Conservation (phyloP, 2,329 filamentous ascomycete species). For the Diaporthe humulicola region DNA sequence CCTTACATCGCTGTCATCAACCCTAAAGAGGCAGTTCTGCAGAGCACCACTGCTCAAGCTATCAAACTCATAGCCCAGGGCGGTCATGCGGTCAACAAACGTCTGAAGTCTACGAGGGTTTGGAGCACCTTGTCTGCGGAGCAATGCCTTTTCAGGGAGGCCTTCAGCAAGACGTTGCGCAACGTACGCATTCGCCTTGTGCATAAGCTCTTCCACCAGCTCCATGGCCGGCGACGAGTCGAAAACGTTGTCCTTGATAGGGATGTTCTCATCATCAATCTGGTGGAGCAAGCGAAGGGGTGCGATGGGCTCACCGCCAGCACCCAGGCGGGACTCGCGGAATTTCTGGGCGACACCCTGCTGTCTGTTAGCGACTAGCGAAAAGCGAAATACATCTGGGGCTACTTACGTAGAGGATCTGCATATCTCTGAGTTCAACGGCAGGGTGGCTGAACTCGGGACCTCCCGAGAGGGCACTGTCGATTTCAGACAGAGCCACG, state of each 20-base stretch:
- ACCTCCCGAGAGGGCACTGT: conserved; percentile 79
- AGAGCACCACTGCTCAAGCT: conserved; percentile 89
- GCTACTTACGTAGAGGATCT: conserved; percentile 77
- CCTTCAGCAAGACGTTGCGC: conserved; percentile 85
- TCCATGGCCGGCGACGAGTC: conserved; percentile 91
- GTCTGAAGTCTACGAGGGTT: conserved; percentile 90
- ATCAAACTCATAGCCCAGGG: conserved; percentile 91
- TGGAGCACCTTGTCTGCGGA: conserved; percentile 87
- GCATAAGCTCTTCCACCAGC: conserved; percentile 93
- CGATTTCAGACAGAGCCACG: conserved; percentile 86
- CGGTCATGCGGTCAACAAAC: conserved; percentile 93
- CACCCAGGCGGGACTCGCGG: conserved; percentile 86
- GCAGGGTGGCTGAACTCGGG: conserved; percentile 73
- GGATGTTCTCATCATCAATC: conserved; percentile 97
- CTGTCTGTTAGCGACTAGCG: conserved; percentile 42
- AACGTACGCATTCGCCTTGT: conserved; percentile 92
- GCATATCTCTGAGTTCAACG: conserved; percentile 81
- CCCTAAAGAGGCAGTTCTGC: conserved; percentile 94
- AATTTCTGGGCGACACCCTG: conserved; percentile 88
- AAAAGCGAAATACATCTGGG: neutral
- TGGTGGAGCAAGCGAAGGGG: conserved; percentile 92
- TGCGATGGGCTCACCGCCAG: conserved; percentile 83
- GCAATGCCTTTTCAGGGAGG: conserved; percentile 91
- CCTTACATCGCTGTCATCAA: conserved; percentile 88
- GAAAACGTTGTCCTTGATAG: conserved; percentile 96